Percentiles rank a stretch among this genome's conserved stretches.
Evolutionary conservation across 805 yeast species (phyloP).

Genomic region (Yamadazyma sp.): DNA sequence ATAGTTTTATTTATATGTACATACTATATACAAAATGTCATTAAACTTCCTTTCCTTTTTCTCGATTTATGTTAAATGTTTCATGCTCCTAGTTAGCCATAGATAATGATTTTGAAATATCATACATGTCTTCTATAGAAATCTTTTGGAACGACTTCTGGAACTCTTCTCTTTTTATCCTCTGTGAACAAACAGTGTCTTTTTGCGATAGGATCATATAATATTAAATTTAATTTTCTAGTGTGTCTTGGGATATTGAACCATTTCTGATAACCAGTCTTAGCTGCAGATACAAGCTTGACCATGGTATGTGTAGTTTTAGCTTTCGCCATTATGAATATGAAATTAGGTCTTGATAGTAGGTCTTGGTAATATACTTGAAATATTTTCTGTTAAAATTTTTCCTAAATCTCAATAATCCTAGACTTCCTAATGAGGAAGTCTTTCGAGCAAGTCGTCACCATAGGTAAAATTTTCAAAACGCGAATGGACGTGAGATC

Average conservation of each 20-base stretch:
- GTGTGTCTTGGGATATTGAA: slow-evolving; percentile 80
- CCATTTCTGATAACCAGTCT: slow-evolving; percentile 84
- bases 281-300: slow-evolving; percentile 83
- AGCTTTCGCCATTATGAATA: slow-evolving; percentile 48
- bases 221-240: slow-evolving; percentile 72
- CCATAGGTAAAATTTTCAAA: slow-evolving; percentile 1
- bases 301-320: slow-evolving; percentile 80
- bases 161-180: slow-evolving; percentile 79
- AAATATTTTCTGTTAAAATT: slow-evolving; percentile 9
- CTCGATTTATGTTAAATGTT: background rate
- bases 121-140: slow-evolving; percentile 24
- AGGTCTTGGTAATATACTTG: background rate
- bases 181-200: slow-evolving; percentile 91
- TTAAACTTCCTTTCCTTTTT: background rate
- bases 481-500: slow-evolving; percentile 6
- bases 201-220: slow-evolving; percentile 83
- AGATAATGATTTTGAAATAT: no score
- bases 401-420: background rate
- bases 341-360: no score
- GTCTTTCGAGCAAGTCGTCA: background rate
- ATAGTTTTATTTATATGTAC: background rate
- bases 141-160: slow-evolving; percentile 42
- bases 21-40: background rate
- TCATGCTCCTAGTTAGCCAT: no score
- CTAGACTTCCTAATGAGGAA: slow-evolving; percentile 6